A percentile compares a stretch with the other conserved stretches of the same genome.
phyloP scores from a whole-genome alignment of 352 stramenopile species.

The Thraustochytrium sp. region DNA sequence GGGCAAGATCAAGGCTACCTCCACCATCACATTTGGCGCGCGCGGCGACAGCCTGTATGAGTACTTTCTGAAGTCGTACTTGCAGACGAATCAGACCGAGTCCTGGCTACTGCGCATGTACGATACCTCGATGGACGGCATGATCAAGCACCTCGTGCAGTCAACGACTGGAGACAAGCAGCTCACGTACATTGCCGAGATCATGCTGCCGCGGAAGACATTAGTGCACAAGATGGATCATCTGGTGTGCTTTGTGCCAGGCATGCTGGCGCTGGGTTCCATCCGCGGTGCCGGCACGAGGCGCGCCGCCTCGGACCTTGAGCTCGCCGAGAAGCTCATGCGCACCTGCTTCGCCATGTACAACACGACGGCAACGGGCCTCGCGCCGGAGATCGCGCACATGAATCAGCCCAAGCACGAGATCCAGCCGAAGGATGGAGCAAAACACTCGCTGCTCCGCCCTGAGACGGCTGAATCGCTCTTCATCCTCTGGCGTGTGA shows the following conservation, averaged over 20 bases:
- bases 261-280: constrained; percentile 65
- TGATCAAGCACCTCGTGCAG: constrained; percentile 80
- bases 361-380: constrained; percentile 53
- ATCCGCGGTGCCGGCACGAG: constrained; percentile 54
- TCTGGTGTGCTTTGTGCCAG: constrained; percentile 74
- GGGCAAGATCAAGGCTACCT: not conserved
- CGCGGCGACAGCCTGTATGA: constrained; percentile 95
- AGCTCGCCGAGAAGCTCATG: constrained; percentile 64
- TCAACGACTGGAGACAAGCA: constrained; percentile 53
- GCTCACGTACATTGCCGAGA: constrained; percentile 62
- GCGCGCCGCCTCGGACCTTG: constrained; percentile 52
- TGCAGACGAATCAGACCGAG: constrained; percentile 79
- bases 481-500: constrained; percentile 78
- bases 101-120: constrained; percentile 67
- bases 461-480: constrained; percentile 79
- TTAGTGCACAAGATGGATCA: constrained; percentile 64
- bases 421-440: constrained; percentile 58
- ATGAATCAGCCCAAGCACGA: constrained; percentile 55
- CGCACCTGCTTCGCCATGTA: constrained; percentile 72
- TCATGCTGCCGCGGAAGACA: not conserved
- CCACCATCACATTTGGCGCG: constrained; percentile 78
- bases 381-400: constrained; percentile 66
- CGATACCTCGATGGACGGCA: constrained; percentile 82
- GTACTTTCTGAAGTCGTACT: constrained; percentile 94
- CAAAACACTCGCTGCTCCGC: constrained; percentile 64